Percentiles rank a stretch among this genome's conserved stretches.
These are phyloP conservation scores for Alternaria gaisen DNA, from an alignment of 2,329 filamentous ascomycete species.

Conservation along the genomic window DNA sequence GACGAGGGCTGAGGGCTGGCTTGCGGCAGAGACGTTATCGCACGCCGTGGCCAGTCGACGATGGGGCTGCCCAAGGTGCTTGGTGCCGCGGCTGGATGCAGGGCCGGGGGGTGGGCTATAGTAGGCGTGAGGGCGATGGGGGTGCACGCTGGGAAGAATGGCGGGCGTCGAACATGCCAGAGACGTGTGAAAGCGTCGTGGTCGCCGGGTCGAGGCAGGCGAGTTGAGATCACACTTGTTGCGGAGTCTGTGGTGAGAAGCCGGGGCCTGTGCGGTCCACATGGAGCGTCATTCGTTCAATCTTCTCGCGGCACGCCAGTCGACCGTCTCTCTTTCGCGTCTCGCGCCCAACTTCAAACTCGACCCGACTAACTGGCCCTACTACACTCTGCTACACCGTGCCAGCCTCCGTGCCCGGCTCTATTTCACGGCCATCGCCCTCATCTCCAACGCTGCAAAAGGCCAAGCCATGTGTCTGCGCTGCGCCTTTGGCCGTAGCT, in stretches of 20 bases:
- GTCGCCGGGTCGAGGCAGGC: conserved; percentile 23
- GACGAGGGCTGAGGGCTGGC: conserved; percentile 19
- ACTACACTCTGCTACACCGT: too few species aligned
- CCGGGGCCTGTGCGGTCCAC: conserved; percentile 22
- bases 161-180: conserved; percentile 28
- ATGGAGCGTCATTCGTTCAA: conserved; percentile 19
- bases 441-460: conserved; percentile 2
- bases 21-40: conserved; percentile 34
- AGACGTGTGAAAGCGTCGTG: conserved; percentile 13
- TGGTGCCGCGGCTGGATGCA: conserved; percentile 33
- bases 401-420: too few species aligned
- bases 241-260: conserved; percentile 29
- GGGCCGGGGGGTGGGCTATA: conserved; percentile 18
- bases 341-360: conserved; percentile 9
- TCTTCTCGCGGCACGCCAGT: conserved; percentile 17
- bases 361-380: neutral
- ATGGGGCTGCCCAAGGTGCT: conserved; percentile 35
- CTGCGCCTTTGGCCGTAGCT: conserved; percentile 19
- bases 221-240: conserved; percentile 29
- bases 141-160: conserved; percentile 31
- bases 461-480: conserved; percentile 14
- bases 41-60: conserved; percentile 27
- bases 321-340: conserved; percentile 21
- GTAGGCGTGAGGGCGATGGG: conserved; percentile 8
- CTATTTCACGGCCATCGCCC: conserved; percentile 1